Base-by-base conservation (phyloP, 2,329 filamentous ascomycete species). In the Colletotrichum agaves region DNA sequence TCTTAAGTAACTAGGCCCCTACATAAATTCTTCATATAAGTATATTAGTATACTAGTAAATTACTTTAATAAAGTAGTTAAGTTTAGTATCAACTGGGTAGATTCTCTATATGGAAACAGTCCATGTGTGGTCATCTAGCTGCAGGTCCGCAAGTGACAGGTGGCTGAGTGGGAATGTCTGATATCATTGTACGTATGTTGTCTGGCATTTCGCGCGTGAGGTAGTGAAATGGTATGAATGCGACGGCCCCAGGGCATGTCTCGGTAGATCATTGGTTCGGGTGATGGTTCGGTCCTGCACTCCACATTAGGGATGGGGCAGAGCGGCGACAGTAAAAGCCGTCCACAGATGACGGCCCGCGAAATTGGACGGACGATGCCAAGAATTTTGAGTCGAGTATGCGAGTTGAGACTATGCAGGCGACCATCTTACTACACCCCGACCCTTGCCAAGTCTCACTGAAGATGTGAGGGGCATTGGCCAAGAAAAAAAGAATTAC, bases 341-440 rank as follows among this genome's bases (percentile, higher is more conserved):
- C 31, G 44, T 50, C 46, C 0, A 49, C 12, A 35, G 6, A 23
- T 43, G 47, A n/a, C n/a, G n/a, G n/a, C n/a, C n/a, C n/a, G n/a
- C n/a, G n/a, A 67, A 65, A 68, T 68, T 68, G 61, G 53, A 68
- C 55, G 65, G 61, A 68, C 65, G 23, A 60, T 49, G 65, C 61
- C 65, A 68, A 68, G 61, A 55, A 21, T 39, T 53, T 44, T 35
- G 41, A 65, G 61, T 56, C 65, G 53, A 63, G 60, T 52, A 59
- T 46, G 53, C 52, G 33, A 23, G 37, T 46, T 55, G 33, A n/a
- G 47, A 31, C 33, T n/a, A 7, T 44, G 52, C 35, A 15, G 19
- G 35, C 56, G 19, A 39, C 43, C 11, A 53, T 66, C 31, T 27
- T 35, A 39, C 23, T 56, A 52, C 60, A 67, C 53, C 35, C 61